A percentile compares a stretch with the other conserved stretches of the same genome.
These are phyloP conservation scores for Amanita rubescens DNA, from an alignment of 768 basidiomycete genomes.

Conservation along the genomic window DNA sequence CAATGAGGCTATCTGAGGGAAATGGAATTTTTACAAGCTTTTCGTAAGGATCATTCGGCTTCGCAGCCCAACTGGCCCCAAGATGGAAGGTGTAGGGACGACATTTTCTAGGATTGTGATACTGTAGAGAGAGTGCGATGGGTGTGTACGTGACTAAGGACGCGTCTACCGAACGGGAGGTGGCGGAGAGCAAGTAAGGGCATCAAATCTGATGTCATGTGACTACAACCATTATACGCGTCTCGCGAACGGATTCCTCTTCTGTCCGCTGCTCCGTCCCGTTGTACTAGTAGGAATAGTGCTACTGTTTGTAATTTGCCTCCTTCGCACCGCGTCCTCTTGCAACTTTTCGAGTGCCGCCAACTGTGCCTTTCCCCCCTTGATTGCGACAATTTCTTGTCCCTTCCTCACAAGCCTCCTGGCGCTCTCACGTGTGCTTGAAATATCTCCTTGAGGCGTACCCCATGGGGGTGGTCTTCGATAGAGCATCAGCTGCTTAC, in stretches of 20 bases:
- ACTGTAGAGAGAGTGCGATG: conserved; percentile 3
- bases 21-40: conserved; percentile 42
- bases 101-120: conserved; percentile 10
- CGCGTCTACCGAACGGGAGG: not conserved
- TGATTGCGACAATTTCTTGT: not conserved
- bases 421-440: not conserved
- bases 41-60: conserved; percentile 39
- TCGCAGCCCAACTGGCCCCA: conserved; percentile 73
- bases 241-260: conserved; percentile 1
- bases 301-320: not conserved
- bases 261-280: not conserved
- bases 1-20: conserved; percentile 47
- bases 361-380: not conserved
- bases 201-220: not conserved
- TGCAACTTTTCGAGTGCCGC: conserved; percentile 2
- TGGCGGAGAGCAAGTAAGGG: not conserved
- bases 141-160: not conserved
- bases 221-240: not conserved
- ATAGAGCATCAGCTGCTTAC: conserved; percentile 24
- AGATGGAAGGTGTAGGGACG: conserved; percentile 67
- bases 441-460: conserved; percentile 15
- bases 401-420: not conserved
- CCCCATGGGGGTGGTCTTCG: conserved; percentile 32
- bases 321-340: not conserved
- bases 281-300: not conserved